Conservation (phyloP, 495 filamentous ascomycete genomes). For the Penicillium turbatum region DNA sequence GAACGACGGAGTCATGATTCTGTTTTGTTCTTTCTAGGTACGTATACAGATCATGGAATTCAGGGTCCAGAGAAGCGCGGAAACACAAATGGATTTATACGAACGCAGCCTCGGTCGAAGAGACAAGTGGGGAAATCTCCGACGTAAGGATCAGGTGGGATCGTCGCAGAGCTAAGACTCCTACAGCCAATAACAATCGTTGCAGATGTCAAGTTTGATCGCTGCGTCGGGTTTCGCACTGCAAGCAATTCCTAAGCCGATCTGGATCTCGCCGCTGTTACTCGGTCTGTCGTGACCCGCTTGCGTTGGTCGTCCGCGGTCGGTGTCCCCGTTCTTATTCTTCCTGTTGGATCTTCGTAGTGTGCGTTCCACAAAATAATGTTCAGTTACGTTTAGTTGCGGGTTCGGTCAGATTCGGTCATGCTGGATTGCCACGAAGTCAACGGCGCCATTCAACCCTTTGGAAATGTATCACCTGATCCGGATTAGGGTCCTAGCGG, state of each 20-base stretch:
- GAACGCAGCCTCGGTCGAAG: neutral
- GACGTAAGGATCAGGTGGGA: neutral
- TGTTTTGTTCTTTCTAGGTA: neutral
- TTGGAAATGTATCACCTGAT: no score
- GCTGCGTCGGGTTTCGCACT: conserved; percentile 8
- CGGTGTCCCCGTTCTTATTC: no score
- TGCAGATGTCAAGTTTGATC: conserved; percentile 14
- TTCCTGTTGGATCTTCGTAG: no score
- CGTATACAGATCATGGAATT: neutral
- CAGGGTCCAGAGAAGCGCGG: neutral
- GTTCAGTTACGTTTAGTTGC: no score
- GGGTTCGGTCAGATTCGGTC: no score
- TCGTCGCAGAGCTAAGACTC: neutral
- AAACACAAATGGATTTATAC: neutral
- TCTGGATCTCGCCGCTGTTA: conserved; percentile 3
- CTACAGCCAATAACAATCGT: conserved; percentile 11
- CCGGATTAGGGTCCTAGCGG: neutral
- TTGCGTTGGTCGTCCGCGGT: neutral
- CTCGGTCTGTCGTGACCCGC: neutral
- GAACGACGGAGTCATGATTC: conserved; percentile 18
- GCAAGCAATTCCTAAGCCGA: neutral
- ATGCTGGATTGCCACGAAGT: no score
- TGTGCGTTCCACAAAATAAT: no score
- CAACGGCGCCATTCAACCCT: no score
- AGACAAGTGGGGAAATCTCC: neutral